A percentile compares a stretch with the other conserved stretches of the same genome.
These are phyloP conservation scores for Trametes elegans DNA, from an alignment of 768 basidiomycete species.

Conservation along the genomic window DNA sequence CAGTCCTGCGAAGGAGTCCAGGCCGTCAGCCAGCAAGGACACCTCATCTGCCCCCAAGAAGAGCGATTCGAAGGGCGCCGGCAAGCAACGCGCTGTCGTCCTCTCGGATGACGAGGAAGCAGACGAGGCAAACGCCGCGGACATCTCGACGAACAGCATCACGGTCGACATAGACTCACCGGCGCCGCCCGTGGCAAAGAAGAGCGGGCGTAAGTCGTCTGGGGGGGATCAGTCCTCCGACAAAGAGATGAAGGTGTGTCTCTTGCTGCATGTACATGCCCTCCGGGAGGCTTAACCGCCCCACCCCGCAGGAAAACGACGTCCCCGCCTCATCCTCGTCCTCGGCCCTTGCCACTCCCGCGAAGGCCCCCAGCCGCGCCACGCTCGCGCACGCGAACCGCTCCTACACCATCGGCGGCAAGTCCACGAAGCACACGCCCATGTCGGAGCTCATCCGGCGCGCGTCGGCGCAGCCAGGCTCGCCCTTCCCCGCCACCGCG, in stretches of 20 bases:
- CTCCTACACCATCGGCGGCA: slow-evolving; percentile 44
- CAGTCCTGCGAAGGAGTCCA: too few species aligned
- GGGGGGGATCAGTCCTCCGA: slow-evolving; percentile 3
- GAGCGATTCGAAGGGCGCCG: slow-evolving; percentile 1
- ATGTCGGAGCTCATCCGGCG: slow-evolving; percentile 78
- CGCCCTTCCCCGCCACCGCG: slow-evolving; percentile 47
- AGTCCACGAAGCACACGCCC: slow-evolving; percentile 50
- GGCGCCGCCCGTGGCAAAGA: slow-evolving; percentile 4
- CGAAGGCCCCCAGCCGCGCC: slow-evolving; percentile 10
- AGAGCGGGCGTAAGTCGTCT: slow-evolving; percentile 6
- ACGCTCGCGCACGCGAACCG: slow-evolving; percentile 15
- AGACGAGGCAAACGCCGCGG: slow-evolving; percentile 5
- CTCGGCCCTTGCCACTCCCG: neutral
- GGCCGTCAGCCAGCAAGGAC: too few species aligned
- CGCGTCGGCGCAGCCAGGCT: slow-evolving; percentile 63
- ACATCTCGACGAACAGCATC: slow-evolving; percentile 9
- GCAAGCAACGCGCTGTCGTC: slow-evolving; percentile 24
- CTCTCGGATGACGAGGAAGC: slow-evolving; percentile 25
- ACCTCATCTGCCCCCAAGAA: neutral
- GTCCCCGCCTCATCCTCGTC: neutral
- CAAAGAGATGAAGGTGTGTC: slow-evolving; percentile 14
- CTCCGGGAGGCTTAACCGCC: neutral
- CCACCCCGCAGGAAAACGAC: slow-evolving; percentile 8
- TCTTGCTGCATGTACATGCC: neutral
- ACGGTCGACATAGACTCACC: slow-evolving; percentile 8